phyloP scores from a whole-genome alignment of 257 asterid genomes.

The Rehmannia glutinosa region DNA sequence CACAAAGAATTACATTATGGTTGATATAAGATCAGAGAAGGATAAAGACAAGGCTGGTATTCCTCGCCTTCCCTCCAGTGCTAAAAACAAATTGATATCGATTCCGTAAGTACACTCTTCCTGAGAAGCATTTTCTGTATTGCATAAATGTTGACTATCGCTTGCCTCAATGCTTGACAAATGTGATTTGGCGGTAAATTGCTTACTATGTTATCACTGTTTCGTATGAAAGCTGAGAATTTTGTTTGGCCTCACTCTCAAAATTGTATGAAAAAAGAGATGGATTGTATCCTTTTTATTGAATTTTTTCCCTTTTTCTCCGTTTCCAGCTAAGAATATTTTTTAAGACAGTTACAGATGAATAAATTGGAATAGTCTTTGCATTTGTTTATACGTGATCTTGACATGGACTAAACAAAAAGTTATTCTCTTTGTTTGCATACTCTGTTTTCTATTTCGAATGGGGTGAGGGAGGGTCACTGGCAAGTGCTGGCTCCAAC shows the following conservation, averaged over 20 bases:
- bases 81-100: slow-evolving; percentile 64
- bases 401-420: neutral
- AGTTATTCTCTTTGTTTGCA: neutral
- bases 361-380: neutral
- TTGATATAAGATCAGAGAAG: slow-evolving; percentile 91
- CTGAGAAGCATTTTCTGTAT: neutral
- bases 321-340: slow-evolving; percentile 6
- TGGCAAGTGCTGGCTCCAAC: neutral
- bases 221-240: neutral
- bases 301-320: neutral
- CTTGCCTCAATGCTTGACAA: neutral
- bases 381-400: neutral
- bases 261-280: neutral
- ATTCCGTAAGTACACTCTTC: slow-evolving; percentile 63
- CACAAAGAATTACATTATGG: slow-evolving; percentile 69
- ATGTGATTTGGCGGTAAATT: neutral
- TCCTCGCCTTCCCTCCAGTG: slow-evolving; percentile 88
- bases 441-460: neutral
- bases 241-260: neutral
- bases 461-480: no score
- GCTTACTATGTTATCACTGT: neutral
- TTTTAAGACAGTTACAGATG: neutral
- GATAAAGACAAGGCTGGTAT: slow-evolving; percentile 83
- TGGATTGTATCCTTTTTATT: neutral
- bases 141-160: neutral